phyloP scores from a whole-genome alignment of 306 rosid genomes.

The Bauhinia variegata region DNA sequence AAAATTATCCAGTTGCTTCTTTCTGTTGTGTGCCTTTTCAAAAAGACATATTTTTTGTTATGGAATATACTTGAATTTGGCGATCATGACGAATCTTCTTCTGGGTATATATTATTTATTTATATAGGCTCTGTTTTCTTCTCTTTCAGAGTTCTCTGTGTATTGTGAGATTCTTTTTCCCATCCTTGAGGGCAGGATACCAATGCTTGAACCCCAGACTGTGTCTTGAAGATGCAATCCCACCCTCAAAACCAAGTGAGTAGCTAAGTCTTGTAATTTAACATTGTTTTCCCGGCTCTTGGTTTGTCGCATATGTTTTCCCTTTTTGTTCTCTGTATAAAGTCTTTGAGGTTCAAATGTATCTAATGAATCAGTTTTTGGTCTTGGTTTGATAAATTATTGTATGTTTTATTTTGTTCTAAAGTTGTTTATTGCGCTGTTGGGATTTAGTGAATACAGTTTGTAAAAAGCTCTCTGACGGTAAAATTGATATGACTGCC shows the following conservation, averaged over 20 bases:
- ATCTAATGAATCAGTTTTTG: constrained; percentile 19
- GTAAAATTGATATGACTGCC: neutral
- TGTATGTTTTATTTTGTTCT: neutral
- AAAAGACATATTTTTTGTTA: neutral
- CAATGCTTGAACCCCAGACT: neutral
- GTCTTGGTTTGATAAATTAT: neutral
- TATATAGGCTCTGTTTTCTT: neutral
- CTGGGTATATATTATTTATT: too few species aligned
- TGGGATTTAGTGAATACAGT: neutral
- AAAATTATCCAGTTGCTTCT: neutral
- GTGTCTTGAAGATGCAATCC: constrained; percentile 2
- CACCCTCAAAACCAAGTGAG: neutral
- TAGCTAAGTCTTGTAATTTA: neutral
- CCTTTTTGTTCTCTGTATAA: constrained; percentile 15
- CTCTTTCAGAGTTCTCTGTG: neutral
- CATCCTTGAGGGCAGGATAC: too few species aligned
- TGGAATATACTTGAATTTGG: neutral
- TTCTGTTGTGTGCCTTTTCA: neutral
- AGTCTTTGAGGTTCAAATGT: constrained; percentile 8
- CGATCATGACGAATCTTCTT: neutral
- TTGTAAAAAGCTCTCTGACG: constrained; percentile 3
- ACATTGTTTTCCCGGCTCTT: neutral
- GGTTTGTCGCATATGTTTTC: neutral
- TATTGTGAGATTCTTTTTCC: neutral
- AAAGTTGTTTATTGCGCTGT: constrained; percentile 16